Percentiles rank a stretch among this genome's conserved stretches.
phyloP scores from a whole-genome alignment of 2,329 filamentous ascomycete species.

The Penicillium sumatraense region DNA sequence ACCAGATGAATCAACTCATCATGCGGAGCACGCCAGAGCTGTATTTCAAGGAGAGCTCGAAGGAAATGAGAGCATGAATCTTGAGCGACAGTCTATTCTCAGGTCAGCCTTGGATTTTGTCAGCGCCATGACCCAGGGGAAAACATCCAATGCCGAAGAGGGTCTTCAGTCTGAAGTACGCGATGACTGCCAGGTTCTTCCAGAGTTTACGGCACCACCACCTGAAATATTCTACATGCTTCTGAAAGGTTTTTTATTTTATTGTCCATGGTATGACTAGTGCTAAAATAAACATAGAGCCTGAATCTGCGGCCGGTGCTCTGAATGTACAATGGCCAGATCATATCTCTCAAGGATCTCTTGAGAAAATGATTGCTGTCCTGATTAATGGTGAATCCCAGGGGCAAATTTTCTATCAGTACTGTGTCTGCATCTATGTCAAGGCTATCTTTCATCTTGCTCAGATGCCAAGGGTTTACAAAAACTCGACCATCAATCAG shows the following conservation, averaged over 20 bases:
- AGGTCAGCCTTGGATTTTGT: conserved; percentile 28
- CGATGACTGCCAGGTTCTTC: conserved; percentile 5
- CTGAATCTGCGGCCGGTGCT: background rate
- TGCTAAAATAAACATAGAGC: conserved; percentile 13
- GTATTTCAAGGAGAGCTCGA: conserved; percentile 31
- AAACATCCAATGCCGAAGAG: background rate
- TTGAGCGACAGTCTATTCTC: conserved; percentile 24
- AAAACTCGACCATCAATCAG: conserved; percentile 16
- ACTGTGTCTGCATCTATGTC: conserved; percentile 30
- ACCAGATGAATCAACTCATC: conserved; percentile 25
- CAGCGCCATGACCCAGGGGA: conserved; percentile 17
- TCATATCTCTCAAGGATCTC: conserved; percentile 28
- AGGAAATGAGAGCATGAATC: conserved; percentile 19
- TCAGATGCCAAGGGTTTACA: conserved; percentile 18
- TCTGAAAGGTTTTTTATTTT: conserved; percentile 24
- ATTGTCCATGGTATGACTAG: too few relatives aligned
- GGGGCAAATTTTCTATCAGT: conserved; percentile 27
- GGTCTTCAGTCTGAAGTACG: background rate
- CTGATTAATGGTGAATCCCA: conserved; percentile 15
- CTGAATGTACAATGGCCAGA: conserved; percentile 29
- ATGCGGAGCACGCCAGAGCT: conserved; percentile 28
- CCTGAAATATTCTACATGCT: conserved; percentile 32
- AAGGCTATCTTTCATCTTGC: conserved; percentile 25
- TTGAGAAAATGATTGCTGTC: conserved; percentile 24
- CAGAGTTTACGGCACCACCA: conserved; percentile 19